phyloP scores from a whole-genome alignment of 2,329 filamentous ascomycete genomes.

The Alternaria sp. region DNA sequence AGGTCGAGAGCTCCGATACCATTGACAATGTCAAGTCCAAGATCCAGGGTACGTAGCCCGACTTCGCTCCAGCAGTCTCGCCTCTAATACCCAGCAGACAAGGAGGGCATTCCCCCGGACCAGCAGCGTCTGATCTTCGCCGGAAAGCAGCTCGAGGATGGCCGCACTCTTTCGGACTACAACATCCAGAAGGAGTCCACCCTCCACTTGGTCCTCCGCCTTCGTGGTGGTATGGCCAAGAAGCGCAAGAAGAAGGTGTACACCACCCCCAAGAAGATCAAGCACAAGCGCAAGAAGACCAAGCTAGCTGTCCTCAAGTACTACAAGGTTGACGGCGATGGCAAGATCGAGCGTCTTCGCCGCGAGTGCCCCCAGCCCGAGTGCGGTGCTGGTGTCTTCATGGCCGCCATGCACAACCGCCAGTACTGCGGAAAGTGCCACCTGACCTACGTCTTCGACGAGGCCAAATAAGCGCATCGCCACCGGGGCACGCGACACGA shows the following conservation, averaged over 20 bases:
- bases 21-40: constrained; percentile 99
- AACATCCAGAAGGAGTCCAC: constrained; percentile 99
- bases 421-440: constrained; percentile 89
- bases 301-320: constrained; percentile 99
- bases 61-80: not conserved
- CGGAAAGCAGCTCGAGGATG: constrained; percentile 99
- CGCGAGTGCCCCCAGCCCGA: constrained; percentile 85
- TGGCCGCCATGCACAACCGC: constrained; percentile 99
- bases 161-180: constrained; percentile 98
- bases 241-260: constrained; percentile 99
- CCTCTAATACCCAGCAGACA: constrained; percentile 72
- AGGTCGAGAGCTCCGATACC: constrained; percentile 99
- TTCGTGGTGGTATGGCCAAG: constrained; percentile 83
- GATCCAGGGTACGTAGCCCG: constrained; percentile 68
- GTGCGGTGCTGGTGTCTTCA: constrained; percentile 99
- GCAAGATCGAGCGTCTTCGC: constrained; percentile 99
- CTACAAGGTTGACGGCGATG: constrained; percentile 99
- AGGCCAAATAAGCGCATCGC: constrained; percentile 61
- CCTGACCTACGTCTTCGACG: constrained; percentile 75
- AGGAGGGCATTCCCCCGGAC: constrained; percentile 99
- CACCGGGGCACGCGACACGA: constrained; percentile 23
- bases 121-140: constrained; percentile 99
- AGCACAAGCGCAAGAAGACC: constrained; percentile 99
- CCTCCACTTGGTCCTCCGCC: constrained; percentile 95
- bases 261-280: constrained; percentile 99